Evolutionary conservation across 2,329 filamentous ascomycete genomes (phyloP).

Genomic region (Colletotrichum viniferum): DNA sequence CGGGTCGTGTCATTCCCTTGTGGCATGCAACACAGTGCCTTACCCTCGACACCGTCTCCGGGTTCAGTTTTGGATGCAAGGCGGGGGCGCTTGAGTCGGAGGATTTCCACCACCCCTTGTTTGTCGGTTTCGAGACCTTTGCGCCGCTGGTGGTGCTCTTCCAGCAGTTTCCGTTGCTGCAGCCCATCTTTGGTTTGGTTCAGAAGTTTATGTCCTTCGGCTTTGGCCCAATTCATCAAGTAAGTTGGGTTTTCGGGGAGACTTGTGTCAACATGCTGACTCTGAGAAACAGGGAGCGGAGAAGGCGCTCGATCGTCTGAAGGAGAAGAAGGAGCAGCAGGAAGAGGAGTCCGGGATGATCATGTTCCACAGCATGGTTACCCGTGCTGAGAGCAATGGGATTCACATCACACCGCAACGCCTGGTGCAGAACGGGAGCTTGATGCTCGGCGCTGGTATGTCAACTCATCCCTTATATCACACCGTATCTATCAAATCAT

Average conservation of each 20-base stretch:
- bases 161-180: neutral
- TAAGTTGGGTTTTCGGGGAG: fast-evolving
- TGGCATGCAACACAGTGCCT: neutral
- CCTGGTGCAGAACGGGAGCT: neutral
- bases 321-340: neutral
- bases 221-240: neutral
- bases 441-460: neutral
- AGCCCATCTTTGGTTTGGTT: neutral
- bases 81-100: neutral
- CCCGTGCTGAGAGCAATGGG: neutral
- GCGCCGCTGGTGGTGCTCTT: neutral
- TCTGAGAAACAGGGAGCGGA: neutral
- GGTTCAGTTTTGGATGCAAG: neutral
- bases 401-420: neutral
- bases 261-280: fast-evolving
- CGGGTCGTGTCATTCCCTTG: neutral
- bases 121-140: neutral
- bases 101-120: neutral
- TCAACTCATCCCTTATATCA: neutral
- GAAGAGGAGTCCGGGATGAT: neutral
- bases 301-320: neutral
- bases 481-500: fast-evolving
- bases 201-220: neutral
- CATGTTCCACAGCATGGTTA: neutral
- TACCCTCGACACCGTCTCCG: neutral